phyloP scores from a whole-genome alignment of 331 rosid genomes.

The Prunus yedoensis region DNA sequence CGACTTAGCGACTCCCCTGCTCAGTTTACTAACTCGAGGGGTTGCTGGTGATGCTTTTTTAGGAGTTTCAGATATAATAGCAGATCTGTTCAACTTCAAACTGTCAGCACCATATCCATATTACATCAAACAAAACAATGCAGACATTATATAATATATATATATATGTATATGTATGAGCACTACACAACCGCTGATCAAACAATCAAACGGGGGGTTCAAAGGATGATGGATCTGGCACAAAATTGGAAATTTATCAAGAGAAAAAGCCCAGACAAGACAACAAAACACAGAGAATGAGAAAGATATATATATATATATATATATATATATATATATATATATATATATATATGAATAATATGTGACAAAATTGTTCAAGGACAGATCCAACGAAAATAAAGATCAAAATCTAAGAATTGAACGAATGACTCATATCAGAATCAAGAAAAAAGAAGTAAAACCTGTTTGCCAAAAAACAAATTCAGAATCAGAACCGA shows the following conservation, averaged over 20 bases:
- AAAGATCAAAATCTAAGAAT: no score
- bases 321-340: neutral
- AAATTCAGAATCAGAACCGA: slow-evolving; percentile 10
- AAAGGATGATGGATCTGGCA: slow-evolving; percentile 42
- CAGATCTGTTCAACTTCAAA: slow-evolving; percentile 61
- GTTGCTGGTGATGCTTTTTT: slow-evolving; percentile 68
- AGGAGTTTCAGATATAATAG: slow-evolving; percentile 37
- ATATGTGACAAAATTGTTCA: neutral
- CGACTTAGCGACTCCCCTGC: slow-evolving; percentile 62
- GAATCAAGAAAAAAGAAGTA: neutral
- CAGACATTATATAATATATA: neutral
- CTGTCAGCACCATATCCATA: neutral
- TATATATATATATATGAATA: neutral
- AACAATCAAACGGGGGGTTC: neutral
- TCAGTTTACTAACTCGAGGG: slow-evolving; percentile 69
- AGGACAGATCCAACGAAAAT: neutral
- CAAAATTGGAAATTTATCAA: slow-evolving; percentile 20
- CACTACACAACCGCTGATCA: no score
- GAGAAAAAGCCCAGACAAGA: neutral
- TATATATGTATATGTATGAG: neutral
- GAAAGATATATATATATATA: no score
- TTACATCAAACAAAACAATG: neutral
- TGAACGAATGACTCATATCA: neutral
- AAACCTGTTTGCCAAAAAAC: slow-evolving; percentile 16
- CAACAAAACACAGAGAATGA: neutral